Evolutionary conservation across 768 basidiomycete genomes (phyloP), one percentile per base, ranked within the genome.

Genomic region (Termitomyces sp.): DNA sequence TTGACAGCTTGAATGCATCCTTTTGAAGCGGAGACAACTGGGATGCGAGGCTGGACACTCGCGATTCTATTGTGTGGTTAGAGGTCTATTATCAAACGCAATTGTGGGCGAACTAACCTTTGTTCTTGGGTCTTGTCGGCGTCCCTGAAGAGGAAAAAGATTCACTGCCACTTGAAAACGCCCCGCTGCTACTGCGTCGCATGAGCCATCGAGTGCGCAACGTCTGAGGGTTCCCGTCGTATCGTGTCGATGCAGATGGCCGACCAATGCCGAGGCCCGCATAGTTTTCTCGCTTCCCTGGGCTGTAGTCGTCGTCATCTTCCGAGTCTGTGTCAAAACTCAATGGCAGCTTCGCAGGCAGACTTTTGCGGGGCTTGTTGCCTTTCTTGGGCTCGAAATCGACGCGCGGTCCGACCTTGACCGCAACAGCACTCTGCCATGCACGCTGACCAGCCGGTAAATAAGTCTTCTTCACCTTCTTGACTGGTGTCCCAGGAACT

Each of bases 401-500:
- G 31, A 81, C 77, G 29, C 76, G 71, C 26, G 76, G 69, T 4
- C 82, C 84, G 49, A 90, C 83, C 68, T 87, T 90, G 62, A 78
- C 70, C 15, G 89, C 80, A 20, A 91, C 81, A 4, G 89, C 89
- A 65, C 90, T 91, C 69, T 90, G 89, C 89, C 89, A 92, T 4
- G 86, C 88, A 10, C 89, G 77, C 51, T 83, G 80, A 57, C 75
- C 76, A 58, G 76, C 76, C 29, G 77, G 74, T 36, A 86, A 72
- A 65, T 81, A 77, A 41, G 80, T 77, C 22, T 82, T 84, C 71
- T 86, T 86, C 57, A 77, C 69, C 66, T 79, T 84, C 77, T 92
- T 92, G n/a, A 90, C 87, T 1, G 90, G 90, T 15, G 90, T 92
- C 0, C 87, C 89, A 1, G 90, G 90, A 6, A 83, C 81, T 56